A percentile compares a stretch with the other conserved stretches of the same genome.
phyloP scores from a whole-genome alignment of 2,329 filamentous ascomycete genomes.

The Hypoxylon sp. region DNA sequence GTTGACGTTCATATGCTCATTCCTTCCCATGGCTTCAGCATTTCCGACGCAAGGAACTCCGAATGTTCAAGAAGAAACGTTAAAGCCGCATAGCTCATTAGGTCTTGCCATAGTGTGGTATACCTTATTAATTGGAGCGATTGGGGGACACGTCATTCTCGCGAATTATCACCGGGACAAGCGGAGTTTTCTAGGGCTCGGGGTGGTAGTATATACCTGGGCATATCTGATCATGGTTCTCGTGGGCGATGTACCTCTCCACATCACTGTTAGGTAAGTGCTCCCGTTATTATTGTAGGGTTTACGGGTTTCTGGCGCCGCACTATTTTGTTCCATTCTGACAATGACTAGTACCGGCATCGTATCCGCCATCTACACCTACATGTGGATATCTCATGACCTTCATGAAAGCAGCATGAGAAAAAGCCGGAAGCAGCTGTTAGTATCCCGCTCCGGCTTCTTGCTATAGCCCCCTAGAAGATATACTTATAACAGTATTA shows the following conservation, averaged over 20 bases:
- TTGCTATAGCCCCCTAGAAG: neutral
- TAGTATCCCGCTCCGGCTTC: neutral
- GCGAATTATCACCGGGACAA: neutral
- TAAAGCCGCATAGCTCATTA: neutral
- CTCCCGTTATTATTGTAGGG: neutral
- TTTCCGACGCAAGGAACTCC: neutral
- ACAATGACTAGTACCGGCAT: neutral
- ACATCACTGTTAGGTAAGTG: neutral
- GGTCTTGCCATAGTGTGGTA: neutral
- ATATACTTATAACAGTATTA: neutral
- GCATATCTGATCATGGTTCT: neutral
- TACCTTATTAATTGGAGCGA: neutral
- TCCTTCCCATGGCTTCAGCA: neutral
- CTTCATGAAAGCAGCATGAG: neutral
- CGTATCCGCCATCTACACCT: neutral
- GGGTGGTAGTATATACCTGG: neutral
- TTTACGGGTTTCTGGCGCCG: too few relatives aligned
- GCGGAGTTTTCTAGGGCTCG: neutral
- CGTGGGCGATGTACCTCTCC: neutral
- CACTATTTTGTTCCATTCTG: neutral
- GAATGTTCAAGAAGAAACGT: constrained; percentile 5
- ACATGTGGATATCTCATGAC: neutral
- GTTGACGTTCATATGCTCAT: neutral
- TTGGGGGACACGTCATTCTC: neutral
- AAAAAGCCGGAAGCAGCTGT: neutral